Conservation (phyloP, 352 stramenopile species). For the Globisporangium ultimum region DNA sequence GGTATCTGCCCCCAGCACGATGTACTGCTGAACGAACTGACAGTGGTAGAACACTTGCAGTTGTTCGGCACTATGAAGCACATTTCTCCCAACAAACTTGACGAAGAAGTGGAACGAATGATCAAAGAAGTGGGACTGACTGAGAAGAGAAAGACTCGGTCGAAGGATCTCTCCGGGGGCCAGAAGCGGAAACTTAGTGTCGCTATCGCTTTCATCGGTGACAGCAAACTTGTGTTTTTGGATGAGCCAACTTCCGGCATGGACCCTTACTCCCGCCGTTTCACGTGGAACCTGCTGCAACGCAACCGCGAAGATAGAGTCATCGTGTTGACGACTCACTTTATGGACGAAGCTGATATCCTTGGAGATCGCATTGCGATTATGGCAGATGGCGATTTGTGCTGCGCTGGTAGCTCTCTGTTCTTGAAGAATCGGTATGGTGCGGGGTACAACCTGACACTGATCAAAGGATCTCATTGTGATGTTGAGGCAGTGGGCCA, state of each 20-base stretch:
- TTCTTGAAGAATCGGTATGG: slow-evolving; percentile 75
- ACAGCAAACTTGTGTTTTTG: slow-evolving; percentile 78
- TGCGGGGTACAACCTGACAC: slow-evolving; percentile 61
- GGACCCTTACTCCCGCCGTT: slow-evolving; percentile 92
- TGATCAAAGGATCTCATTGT: slow-evolving; percentile 39
- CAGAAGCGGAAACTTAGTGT: slow-evolving; percentile 90
- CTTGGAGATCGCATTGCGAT: slow-evolving; percentile 80
- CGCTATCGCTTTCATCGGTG: slow-evolving; percentile 76
- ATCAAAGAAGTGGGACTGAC: slow-evolving; percentile 55
- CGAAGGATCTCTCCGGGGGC: slow-evolving; percentile 63
- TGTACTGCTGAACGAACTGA: slow-evolving; percentile 74
- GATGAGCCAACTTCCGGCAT: slow-evolving; percentile 93
- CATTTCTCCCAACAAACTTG: slow-evolving; percentile 30
- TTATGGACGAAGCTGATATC: slow-evolving; percentile 92
- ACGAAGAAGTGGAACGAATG: slow-evolving; percentile 29
- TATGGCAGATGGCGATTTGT: slow-evolving; percentile 66
- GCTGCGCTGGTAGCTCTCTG: slow-evolving; percentile 47
- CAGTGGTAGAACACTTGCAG: slow-evolving; percentile 64
- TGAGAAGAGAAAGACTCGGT: slow-evolving; percentile 42
- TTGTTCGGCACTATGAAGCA: slow-evolving; percentile 68
- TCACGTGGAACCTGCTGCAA: slow-evolving; percentile 85
- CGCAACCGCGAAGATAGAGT: slow-evolving; percentile 44
- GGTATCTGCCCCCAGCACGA: slow-evolving; percentile 82
- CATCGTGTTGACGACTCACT: slow-evolving; percentile 92
- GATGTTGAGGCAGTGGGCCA: slow-evolving; percentile 3